phyloP scores from a whole-genome alignment of 495 filamentous ascomycete genomes.

The Aspergillus incahuasiensis region DNA sequence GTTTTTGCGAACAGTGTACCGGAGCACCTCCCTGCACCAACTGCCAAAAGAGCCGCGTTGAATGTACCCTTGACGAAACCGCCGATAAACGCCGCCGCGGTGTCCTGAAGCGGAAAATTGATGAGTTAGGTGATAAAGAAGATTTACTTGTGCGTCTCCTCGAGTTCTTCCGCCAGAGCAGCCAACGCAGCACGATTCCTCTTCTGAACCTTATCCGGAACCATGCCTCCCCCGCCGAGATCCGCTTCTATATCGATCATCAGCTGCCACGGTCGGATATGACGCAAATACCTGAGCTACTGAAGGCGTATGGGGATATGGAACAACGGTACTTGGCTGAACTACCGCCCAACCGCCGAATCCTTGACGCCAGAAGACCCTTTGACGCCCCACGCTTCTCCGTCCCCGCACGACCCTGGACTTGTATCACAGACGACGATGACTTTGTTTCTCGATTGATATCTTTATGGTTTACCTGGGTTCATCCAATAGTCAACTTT shows the following conservation, averaged over 20 bases:
- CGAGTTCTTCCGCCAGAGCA: constrained; percentile 23
- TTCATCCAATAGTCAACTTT: constrained; percentile 36
- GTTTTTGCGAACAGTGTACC: constrained; percentile 22
- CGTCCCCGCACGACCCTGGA: constrained; percentile 39
- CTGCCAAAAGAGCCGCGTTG: constrained; percentile 25
- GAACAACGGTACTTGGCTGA: constrained; percentile 7
- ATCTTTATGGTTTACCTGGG: constrained; percentile 42
- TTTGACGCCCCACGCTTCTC: constrained; percentile 22
- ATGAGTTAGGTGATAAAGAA: constrained; percentile 28
- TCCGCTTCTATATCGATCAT: constrained; percentile 28
- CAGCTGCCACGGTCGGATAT: constrained; percentile 22
- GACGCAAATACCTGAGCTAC: constrained; percentile 23
- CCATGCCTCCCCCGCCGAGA: constrained; percentile 28
- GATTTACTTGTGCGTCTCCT: constrained; percentile 26
- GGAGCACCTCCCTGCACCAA: constrained; percentile 29
- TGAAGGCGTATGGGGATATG: constrained; percentile 18
- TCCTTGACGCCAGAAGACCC: constrained; percentile 21
- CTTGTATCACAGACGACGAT: constrained; percentile 32
- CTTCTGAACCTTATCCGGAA: constrained; percentile 35
- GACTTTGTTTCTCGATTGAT: constrained; percentile 41
- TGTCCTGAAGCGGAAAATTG: constrained; percentile 34
- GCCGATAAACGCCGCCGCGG: constrained; percentile 33
- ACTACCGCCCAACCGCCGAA: constrained; percentile 16
- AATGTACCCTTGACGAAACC: constrained; percentile 29
- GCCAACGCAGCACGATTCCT: constrained; percentile 16